Conservation (phyloP, 2,329 filamentous ascomycete genomes). For the Pyricularia pennisetigena region DNA sequence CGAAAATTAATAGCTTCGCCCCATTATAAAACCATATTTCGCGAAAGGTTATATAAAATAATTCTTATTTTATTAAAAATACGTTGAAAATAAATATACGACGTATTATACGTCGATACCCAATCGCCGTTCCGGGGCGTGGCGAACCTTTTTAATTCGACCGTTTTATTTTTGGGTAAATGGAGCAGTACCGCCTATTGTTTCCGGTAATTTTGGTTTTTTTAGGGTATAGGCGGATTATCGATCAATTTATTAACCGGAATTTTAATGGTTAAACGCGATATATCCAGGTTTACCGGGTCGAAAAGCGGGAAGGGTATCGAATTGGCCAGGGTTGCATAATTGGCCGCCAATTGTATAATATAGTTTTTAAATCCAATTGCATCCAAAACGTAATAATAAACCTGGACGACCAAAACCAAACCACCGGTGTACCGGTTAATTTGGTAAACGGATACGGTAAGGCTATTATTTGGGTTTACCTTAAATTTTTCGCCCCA, state of each 20-base stretch:
- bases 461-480: background rate
- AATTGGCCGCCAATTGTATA: background rate
- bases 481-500: background rate
- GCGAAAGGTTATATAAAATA: constrained; percentile 19
- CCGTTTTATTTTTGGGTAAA: constrained; percentile 18
- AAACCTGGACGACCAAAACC: background rate
- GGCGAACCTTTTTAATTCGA: constrained; percentile 18
- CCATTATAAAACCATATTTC: constrained; percentile 18
- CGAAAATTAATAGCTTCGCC: constrained; percentile 27
- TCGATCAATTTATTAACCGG: background rate
- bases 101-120: constrained; percentile 31
- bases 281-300: background rate
- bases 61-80: constrained; percentile 20
- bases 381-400: background rate
- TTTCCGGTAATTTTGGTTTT: background rate
- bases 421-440: background rate
- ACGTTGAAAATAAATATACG: constrained; percentile 26
- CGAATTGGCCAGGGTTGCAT: background rate
- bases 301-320: background rate
- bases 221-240: background rate
- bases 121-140: constrained; percentile 21
- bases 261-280: background rate
- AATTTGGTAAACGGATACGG: background rate
- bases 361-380: background rate
- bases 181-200: constrained; percentile 22